Evolutionary conservation across 2,329 filamentous ascomycete species (phyloP), one percentile per base, ranked within the genome.

Genomic region (Westerdykella aurantiaca): DNA sequence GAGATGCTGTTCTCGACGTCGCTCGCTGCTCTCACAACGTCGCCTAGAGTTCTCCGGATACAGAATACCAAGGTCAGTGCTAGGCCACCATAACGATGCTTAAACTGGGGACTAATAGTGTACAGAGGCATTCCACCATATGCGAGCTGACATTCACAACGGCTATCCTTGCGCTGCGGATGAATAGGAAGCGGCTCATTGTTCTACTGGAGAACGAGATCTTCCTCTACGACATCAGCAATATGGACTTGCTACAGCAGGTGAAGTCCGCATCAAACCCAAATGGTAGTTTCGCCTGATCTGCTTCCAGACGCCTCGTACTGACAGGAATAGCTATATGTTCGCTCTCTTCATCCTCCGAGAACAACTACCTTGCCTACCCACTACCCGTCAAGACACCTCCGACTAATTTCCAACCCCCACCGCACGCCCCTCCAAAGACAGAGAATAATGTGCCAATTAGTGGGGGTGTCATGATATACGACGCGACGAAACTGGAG

Each of bases 1-100:
- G 93, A 98, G 73, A 97, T 97, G 90, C 82, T 98, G 52, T 98
- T 98, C 70, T 96, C 91, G 25, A 97, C 93, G 25, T 97, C 93
- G 2, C 80, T 98, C 31, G 91, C 98, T 45, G 93, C 93, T 42
- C 78, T 97, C 43, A 90, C 96, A 50, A 76, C 95, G 34, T 96
- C 93, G 16, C 93, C 93, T 5, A 80, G 93, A 44, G 86, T 95
- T 47, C 76, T 98, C 43, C 88, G 95, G 55, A 97, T 98, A 61
- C 90, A 95, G 61, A 98, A 98, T 68, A 98, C 93, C 31, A 97
- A 95, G 80, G 88, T 89, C 71, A 48, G 74, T 66, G 14, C 6
- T 2, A 17, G 12, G 23, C 17, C n/a, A 12, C 14, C 25, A 16
- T 17, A 22, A 17, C 33, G n/a, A 11, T 16, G 16, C 22, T 37